Conservation (phyloP, 1,284 basidiomycete species). For the Papiliotrema nemorosa region DNA sequence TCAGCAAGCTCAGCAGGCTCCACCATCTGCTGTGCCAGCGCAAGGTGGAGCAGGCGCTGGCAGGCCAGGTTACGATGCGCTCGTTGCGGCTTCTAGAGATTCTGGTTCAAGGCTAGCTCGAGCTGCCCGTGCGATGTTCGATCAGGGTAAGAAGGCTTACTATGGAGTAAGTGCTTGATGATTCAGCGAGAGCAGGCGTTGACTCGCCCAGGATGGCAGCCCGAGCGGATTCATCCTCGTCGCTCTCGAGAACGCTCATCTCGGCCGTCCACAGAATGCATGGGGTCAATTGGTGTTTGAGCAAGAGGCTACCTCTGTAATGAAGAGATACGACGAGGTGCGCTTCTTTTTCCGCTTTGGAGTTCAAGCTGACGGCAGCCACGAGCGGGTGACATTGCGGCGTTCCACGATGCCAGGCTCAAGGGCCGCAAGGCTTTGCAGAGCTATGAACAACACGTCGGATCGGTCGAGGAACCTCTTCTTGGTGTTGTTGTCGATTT, state of each 20-base stretch:
- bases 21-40: no score
- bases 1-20: not conserved
- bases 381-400: slow-evolving; percentile 77
- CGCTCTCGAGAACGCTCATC: slow-evolving; percentile 53
- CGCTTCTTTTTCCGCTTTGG: slow-evolving; percentile 2
- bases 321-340: slow-evolving; percentile 71
- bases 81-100: slow-evolving; percentile 65
- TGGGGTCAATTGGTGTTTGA: slow-evolving; percentile 73
- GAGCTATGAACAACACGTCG: slow-evolving; percentile 63
- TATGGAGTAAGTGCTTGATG: slow-evolving; percentile 55
- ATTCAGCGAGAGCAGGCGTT: slow-evolving; percentile 1
- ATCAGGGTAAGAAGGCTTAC: slow-evolving; percentile 68
- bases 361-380: slow-evolving; percentile 21
- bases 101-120: slow-evolving; percentile 72
- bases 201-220: slow-evolving; percentile 60
- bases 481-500: slow-evolving; percentile 75
- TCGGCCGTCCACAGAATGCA: slow-evolving; percentile 42
- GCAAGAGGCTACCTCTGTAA: slow-evolving; percentile 64
- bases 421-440: slow-evolving; percentile 80
- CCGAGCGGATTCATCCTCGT: slow-evolving; percentile 70
- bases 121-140: slow-evolving; percentile 62
- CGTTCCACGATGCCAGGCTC: slow-evolving; percentile 70
- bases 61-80: slow-evolving; percentile 54
- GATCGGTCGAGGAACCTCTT: slow-evolving; percentile 59
- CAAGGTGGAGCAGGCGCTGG: not conserved